phyloP scores from a whole-genome alignment of 2,329 filamentous ascomycete species.

The Botrytis porri region DNA sequence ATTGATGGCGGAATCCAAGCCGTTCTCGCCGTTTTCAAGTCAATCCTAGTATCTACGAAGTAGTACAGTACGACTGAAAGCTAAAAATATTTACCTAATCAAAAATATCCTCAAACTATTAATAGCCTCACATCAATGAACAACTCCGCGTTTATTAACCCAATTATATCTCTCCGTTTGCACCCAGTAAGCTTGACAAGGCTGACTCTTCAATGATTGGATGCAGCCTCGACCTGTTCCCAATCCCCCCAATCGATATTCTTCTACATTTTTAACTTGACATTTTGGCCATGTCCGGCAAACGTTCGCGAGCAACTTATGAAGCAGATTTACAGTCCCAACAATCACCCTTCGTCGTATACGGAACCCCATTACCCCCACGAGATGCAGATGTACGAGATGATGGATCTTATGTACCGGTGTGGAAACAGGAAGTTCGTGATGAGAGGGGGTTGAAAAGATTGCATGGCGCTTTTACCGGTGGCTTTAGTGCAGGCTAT shows the following conservation, averaged over 20 bases:
- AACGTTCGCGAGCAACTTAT: conserved; percentile 74
- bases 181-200: conserved; percentile 6
- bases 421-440: conserved; percentile 98
- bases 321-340: conserved; percentile 68
- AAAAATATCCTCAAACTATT: neutral
- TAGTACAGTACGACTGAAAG: neutral
- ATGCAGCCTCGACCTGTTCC: conserved; percentile 13
- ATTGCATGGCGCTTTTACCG: conserved; percentile 93
- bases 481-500: conserved; percentile 95
- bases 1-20: neutral
- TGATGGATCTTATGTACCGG: conserved; percentile 85
- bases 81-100: neutral
- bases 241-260: neutral
- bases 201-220: conserved; percentile 8
- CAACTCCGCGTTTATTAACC: neutral
- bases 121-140: neutral
- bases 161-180: neutral
- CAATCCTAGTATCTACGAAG: no score
- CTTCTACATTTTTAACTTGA: conserved; percentile 17
- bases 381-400: conserved; percentile 74
- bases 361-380: conserved; percentile 81
- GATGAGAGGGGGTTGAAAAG: conserved; percentile 89
- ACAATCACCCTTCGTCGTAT: conserved; percentile 72
- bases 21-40: neutral
- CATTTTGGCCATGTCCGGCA: conserved; percentile 62